Conservation (phyloP, 345 rosid species). For the Angophora floribunda region DNA sequence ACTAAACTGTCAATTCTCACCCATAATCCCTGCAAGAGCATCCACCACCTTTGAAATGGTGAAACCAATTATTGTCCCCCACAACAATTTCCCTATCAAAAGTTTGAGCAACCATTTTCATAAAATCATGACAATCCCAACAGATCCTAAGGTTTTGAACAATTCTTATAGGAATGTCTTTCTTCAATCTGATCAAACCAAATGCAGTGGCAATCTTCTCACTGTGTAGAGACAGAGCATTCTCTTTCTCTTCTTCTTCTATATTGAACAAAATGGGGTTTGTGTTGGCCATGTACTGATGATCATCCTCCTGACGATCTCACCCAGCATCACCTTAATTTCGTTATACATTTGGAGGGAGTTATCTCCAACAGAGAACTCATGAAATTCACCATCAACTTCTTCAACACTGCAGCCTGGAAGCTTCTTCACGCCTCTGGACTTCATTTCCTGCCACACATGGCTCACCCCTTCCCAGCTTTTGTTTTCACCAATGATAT, state of each 20-base stretch:
- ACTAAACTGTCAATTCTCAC: constrained; percentile 9
- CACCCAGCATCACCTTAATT: constrained; percentile 28
- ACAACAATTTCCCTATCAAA: constrained; percentile 51
- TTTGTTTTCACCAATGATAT: constrained; percentile 45
- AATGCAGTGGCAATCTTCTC: constrained; percentile 63
- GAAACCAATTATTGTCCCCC: constrained; percentile 53
- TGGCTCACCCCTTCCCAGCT: constrained; percentile 35
- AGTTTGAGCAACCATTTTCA: constrained; percentile 38
- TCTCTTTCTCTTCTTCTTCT: constrained; percentile 72
- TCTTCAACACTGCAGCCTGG: constrained; percentile 61
- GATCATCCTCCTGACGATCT: constrained; percentile 37
- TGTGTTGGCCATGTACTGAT: constrained; percentile 42
- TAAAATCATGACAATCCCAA: constrained; percentile 58
- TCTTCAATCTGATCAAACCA: constrained; percentile 47
- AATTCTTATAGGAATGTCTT: constrained; percentile 42
- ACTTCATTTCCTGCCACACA: constrained; percentile 38
- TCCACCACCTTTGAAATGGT: constrained; percentile 43
- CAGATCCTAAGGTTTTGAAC: constrained; percentile 57
- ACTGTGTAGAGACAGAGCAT: constrained; percentile 47
- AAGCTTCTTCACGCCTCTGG: constrained; percentile 35
- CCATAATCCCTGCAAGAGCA: constrained; percentile 58
- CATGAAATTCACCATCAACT: constrained; percentile 43
- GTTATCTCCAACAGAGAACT: constrained; percentile 41
- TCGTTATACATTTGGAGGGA: constrained; percentile 37
- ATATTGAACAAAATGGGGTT: constrained; percentile 55